A percentile compares a stretch with the other conserved stretches of the same genome.
These are phyloP conservation scores for Gossypium anomalum DNA, from an alignment of 345 rosid species.

Conservation along the genomic window DNA sequence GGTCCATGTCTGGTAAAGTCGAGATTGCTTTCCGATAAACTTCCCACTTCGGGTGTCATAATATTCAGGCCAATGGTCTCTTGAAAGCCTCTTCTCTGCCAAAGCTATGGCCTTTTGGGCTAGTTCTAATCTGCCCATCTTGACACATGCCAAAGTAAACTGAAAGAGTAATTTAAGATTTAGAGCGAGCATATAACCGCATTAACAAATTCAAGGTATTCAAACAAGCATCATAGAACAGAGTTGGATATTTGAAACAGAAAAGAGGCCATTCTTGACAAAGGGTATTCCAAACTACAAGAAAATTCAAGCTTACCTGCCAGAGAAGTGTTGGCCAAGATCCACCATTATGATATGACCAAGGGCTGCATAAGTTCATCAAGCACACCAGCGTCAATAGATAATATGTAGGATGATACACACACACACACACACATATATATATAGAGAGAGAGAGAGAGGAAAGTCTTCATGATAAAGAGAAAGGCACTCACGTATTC, in stretches of 20 bases:
- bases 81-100: slow-evolving; percentile 76
- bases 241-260: not conserved
- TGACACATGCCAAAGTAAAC: slow-evolving; percentile 96
- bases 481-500: slow-evolving; percentile 58
- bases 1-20: slow-evolving; percentile 92
- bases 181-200: not conserved
- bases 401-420: not conserved
- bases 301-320: slow-evolving; percentile 68
- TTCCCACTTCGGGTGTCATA: slow-evolving; percentile 83
- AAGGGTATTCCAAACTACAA: not conserved
- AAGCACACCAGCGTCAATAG: slow-evolving; percentile 14
- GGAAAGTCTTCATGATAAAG: not conserved
- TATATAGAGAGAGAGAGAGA: not conserved
- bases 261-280: not conserved
- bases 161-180: slow-evolving; percentile 25
- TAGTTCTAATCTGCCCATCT: slow-evolving; percentile 73
- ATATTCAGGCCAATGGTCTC: slow-evolving; percentile 90
- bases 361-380: slow-evolving; percentile 54
- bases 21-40: slow-evolving; percentile 87
- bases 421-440: not conserved
- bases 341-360: slow-evolving; percentile 99
- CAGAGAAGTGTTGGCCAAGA: slow-evolving; percentile 98
- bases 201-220: not conserved
- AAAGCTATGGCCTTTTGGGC: slow-evolving; percentile 78
- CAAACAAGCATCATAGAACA: not conserved